These are phyloP conservation scores for Saprolegnia parasitica DNA, from an alignment of 352 stramenopile species.

Conservation along the genomic window DNA sequence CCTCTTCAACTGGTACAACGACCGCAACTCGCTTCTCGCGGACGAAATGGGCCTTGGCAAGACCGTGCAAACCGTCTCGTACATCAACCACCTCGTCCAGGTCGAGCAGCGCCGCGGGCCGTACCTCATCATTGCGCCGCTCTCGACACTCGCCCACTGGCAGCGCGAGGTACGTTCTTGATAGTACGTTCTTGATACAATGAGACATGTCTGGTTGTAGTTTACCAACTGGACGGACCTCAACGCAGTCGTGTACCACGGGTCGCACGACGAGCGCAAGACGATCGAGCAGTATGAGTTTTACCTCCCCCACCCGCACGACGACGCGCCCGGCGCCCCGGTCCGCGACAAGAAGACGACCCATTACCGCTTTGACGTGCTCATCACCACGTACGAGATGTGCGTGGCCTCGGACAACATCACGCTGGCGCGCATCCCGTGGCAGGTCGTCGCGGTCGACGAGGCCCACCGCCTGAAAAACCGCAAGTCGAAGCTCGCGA, in stretches of 20 bases:
- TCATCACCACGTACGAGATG: conserved; percentile 99
- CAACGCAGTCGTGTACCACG: conserved; percentile 99
- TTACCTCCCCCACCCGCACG: conserved; percentile 45
- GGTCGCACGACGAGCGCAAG: conserved; percentile 82
- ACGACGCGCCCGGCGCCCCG: conserved; percentile 44
- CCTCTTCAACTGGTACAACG: conserved; percentile 97
- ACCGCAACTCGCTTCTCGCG: conserved; percentile 97
- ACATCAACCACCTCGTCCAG: conserved; percentile 94
- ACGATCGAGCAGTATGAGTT: conserved; percentile 96
- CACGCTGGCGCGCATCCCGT: conserved; percentile 92
- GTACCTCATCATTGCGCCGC: conserved; percentile 96
- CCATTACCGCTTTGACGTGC: conserved; percentile 95
- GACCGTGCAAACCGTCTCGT: conserved; percentile 94
- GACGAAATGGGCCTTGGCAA: conserved; percentile 99
- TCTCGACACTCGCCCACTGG: conserved; percentile 98
- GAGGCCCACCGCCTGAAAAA: conserved; percentile 99
- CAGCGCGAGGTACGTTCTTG: conserved; percentile 83
- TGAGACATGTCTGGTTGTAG: conserved; percentile 11
- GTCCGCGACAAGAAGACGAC: conserved; percentile 26
- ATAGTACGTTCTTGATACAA: neutral
- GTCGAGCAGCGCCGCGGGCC: conserved; percentile 92
- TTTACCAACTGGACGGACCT: conserved; percentile 95
- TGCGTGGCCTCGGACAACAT: conserved; percentile 91
- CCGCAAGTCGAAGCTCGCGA: conserved; percentile 93
- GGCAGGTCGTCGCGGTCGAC: conserved; percentile 97